Conservation (phyloP, 2,329 filamentous ascomycete genomes). For the Fusarium sp. region DNA sequence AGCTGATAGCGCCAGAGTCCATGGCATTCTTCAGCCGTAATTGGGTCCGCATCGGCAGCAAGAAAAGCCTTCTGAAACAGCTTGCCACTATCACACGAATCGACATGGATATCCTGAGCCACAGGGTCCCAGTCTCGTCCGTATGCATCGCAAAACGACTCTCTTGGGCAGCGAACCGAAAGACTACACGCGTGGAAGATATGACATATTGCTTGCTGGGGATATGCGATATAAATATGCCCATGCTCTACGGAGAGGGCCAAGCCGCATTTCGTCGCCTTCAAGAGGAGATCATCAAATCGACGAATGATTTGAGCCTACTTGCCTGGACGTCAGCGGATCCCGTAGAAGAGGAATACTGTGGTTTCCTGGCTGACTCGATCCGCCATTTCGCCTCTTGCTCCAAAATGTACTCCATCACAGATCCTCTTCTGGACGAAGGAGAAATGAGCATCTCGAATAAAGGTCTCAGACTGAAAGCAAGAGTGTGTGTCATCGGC, state of each 20-base stretch:
- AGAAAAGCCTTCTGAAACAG: background rate
- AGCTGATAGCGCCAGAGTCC: background rate
- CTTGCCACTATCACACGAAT: background rate
- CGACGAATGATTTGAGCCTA: background rate
- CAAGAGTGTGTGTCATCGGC: no score
- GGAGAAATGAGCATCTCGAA: background rate
- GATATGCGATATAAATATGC: conserved; percentile 24
- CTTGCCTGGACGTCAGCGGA: background rate
- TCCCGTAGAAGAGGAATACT: background rate
- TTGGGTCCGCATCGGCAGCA: background rate
- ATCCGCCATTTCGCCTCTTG: background rate
- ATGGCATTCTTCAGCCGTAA: background rate
- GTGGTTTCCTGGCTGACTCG: background rate
- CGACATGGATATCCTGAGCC: background rate
- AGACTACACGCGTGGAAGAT: conserved; percentile 14
- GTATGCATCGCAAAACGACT: conserved; percentile 7
- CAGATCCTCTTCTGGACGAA: background rate
- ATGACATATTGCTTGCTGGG: conserved; percentile 19
- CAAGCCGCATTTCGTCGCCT: conserved; percentile 8
- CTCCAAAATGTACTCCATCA: background rate
- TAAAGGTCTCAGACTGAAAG: background rate
- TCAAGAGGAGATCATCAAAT: conserved; percentile 24
- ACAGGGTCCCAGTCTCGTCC: background rate
- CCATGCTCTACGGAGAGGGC: conserved; percentile 21
- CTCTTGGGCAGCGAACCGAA: conserved; percentile 17